Evolutionary conservation across 179 eudicot genomes (phyloP), one percentile per base, ranked within the genome.

Genomic region (Beta corolliflora): DNA sequence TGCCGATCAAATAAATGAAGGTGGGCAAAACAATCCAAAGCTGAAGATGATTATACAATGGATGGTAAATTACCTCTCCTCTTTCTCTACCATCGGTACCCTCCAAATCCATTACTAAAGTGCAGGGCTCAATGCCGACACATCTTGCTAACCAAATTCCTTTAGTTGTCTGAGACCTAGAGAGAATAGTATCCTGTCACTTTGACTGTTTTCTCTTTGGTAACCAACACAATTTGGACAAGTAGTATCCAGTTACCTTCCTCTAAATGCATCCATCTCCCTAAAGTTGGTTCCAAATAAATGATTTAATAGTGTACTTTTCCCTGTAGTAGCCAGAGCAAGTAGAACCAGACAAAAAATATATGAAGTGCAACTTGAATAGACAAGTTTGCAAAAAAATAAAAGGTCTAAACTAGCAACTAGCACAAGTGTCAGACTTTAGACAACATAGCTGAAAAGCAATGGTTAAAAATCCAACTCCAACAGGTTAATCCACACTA

Each of bases 201-300:
- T 16, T 73, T 75, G 25, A 29, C 55, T 73, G 41, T 53, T 65
- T 16, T 76, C 61, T 78, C 67, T 48, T 45, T 72, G 25, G 61
- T 12, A 76, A 72, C 78, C 70, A 71, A 70, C 76, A 66, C 53
- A 81, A 73, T 41, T 75, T 31, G 77, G 58, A n/a, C 46, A 59
- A 77, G 66, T 71, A 46, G 50, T 59, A 60, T 44, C 80, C 16
- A 76, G 86, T 69, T 88, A 88, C 99, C 99, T 97, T 86, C 98
- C 98, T 83, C 80, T 94, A 80, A 86, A 93, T 75, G 98, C 97
- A 87, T 97, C 97, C 99, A 97, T 97, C 87, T 94, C 99, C 88
- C 88, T 90, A 85, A 97, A 97, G 88, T 92, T 91, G 78, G 99
- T 97, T 53, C 83, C 53, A 77, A 97, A 97, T 56, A 97, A 84